Percentiles rank a stretch among this genome's conserved stretches.
Evolutionary conservation across 768 basidiomycete genomes (phyloP).

Genomic region (Tricholoma flavovirens): DNA sequence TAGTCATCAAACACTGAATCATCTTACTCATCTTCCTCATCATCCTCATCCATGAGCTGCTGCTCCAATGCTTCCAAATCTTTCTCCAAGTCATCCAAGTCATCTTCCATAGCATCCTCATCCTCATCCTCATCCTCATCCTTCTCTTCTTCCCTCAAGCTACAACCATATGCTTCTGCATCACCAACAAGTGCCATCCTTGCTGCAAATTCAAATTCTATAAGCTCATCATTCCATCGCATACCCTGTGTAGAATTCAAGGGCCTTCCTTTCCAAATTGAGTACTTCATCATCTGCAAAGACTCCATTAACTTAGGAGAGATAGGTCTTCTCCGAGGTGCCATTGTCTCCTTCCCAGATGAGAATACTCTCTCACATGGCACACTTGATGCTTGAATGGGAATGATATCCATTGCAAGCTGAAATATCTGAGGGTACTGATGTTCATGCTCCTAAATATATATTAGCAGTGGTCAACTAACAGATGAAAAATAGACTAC

Average conservation of each 20-base stretch:
- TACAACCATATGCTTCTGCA: background rate
- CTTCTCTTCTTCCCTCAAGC: background rate
- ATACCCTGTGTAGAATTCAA: background rate
- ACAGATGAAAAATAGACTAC: background rate
- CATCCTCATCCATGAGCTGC: background rate
- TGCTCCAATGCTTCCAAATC: background rate
- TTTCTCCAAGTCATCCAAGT: background rate
- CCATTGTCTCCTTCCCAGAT: conserved; percentile 8
- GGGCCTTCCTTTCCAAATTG: background rate
- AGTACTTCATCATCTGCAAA: conserved; percentile 6
- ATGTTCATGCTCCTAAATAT: background rate
- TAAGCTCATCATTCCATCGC: background rate
- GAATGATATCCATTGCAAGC: conserved; percentile 5
- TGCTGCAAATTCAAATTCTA: background rate
- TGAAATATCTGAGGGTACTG: background rate
- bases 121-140: background rate
- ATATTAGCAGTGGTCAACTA: too few relatives aligned
- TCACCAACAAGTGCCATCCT: background rate
- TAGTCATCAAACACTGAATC: background rate
- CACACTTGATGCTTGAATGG: conserved; percentile 6
- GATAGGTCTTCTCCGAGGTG: background rate
- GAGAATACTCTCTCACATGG: conserved; percentile 1
- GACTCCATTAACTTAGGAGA: conserved; percentile 6
- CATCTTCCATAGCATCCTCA: background rate
- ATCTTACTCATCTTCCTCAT: background rate